Evolutionary conservation across 371 early-diverging fungal genomes (phyloP).

Genomic region (Rhizomucor miehei): DNA sequence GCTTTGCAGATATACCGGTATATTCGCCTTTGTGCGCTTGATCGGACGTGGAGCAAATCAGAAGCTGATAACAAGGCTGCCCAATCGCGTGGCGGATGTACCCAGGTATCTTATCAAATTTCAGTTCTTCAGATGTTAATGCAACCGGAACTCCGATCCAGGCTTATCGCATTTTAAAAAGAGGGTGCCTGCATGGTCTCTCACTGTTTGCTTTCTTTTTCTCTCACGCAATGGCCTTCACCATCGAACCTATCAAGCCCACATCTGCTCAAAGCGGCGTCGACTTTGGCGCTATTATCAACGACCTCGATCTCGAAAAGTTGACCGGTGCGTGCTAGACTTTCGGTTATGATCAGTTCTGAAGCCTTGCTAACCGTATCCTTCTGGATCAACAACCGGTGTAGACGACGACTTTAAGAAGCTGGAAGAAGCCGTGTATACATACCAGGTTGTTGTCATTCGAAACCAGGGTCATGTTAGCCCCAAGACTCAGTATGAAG

Average conservation of each 20-base stretch:
- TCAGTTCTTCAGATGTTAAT: too few relatives aligned
- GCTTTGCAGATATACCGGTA: too few relatives aligned
- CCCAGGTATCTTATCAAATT: too few relatives aligned
- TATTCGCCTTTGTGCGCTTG: too few relatives aligned
- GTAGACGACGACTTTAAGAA: slow-evolving; percentile 43
- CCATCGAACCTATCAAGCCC: slow-evolving; percentile 35
- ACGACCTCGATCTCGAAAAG: slow-evolving; percentile 41
- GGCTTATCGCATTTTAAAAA: too few relatives aligned
- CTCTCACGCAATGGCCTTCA: slow-evolving; percentile 32
- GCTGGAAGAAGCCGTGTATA: slow-evolving; percentile 43
- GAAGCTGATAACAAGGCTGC: too few relatives aligned
- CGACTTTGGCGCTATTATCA: slow-evolving; percentile 42
- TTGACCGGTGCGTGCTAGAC: slow-evolving; percentile 25
- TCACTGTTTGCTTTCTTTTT: neutral
- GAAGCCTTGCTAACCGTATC: neutral
- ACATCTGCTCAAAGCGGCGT: slow-evolving; percentile 39
- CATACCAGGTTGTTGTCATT: slow-evolving; percentile 43
- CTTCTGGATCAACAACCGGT: neutral
- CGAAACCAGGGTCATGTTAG: slow-evolving; percentile 38
- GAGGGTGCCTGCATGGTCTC: neutral
- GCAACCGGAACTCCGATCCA: too few relatives aligned
- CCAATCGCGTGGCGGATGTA: too few relatives aligned
- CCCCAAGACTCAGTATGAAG: slow-evolving; percentile 38
- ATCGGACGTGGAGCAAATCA: too few relatives aligned
- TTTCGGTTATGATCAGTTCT: neutral